Evolutionary conservation across 2,329 filamentous ascomycete genomes (phyloP).

Genomic region (Lomentospora prolificans): DNA sequence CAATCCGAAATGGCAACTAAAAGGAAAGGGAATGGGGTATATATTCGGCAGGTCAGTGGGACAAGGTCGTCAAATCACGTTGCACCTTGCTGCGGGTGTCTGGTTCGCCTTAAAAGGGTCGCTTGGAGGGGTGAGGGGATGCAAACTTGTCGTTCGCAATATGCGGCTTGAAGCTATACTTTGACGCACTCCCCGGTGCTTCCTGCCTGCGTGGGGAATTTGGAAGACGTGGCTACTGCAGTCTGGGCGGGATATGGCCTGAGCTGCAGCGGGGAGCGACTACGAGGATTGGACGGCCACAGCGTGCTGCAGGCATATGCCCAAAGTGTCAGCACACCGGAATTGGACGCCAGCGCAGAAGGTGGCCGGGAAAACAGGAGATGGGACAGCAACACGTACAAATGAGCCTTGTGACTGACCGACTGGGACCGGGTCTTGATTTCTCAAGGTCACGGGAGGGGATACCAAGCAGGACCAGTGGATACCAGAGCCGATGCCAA

Average conservation of each 20-base stretch:
- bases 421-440: neutral
- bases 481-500: neutral
- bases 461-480: neutral
- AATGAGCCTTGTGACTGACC: neutral
- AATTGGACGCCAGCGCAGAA: neutral
- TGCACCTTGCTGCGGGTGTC: neutral
- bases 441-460: neutral
- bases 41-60: neutral
- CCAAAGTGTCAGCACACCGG: neutral
- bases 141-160: neutral
- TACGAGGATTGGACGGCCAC: neutral
- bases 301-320: neutral
- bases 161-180: neutral
- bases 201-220: neutral
- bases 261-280: neutral
- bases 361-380: neutral
- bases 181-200: neutral
- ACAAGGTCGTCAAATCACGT: neutral
- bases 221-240: neutral
- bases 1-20: neutral
- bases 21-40: neutral
- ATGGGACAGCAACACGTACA: neutral
- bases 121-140: neutral
- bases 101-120: neutral
- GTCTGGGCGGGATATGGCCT: neutral